Percentiles rank a stretch among this genome's conserved stretches.
phyloP scores from a whole-genome alignment of 2,329 filamentous ascomycete genomes.

The Trichoderma hamatum region DNA sequence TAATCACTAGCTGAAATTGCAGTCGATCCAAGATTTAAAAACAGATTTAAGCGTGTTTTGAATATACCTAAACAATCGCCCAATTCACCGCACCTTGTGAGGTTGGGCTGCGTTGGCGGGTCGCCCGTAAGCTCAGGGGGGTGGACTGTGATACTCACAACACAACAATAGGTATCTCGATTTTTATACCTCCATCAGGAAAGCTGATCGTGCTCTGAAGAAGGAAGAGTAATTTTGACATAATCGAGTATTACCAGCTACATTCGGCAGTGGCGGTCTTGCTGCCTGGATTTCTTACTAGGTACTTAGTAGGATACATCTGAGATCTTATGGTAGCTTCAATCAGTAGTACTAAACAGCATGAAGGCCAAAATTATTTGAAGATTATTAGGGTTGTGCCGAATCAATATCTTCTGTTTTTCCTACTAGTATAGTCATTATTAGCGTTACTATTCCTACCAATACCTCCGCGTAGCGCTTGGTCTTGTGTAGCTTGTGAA shows the following conservation, averaged over 20 bases:
- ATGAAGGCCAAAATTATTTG: not conserved
- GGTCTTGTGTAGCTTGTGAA: not conserved
- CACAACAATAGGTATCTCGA: conserved; percentile 2
- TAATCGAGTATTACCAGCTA: not conserved
- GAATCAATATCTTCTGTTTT: not conserved
- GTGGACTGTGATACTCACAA: conserved; percentile 3
- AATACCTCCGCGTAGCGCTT: not conserved
- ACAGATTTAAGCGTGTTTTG: not conserved
- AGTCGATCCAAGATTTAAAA: not conserved
- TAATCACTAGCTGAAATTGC: conserved; percentile 8
- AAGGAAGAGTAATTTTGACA: accelerated
- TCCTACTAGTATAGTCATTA: not conserved
- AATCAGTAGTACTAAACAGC: not conserved
- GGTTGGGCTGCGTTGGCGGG: conserved; percentile 16
- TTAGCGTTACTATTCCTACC: not conserved
- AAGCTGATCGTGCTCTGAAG: not conserved
- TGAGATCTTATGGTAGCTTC: not conserved
- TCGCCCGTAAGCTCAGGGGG: conserved; percentile 17
- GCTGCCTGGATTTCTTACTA: not conserved
- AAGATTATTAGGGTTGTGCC: not conserved
- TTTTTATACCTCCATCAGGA: conserved; percentile 3
- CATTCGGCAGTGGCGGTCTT: not conserved
- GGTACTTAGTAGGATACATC: not conserved
- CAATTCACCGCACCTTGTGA: conserved; percentile 14
- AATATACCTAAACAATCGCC: not conserved